phyloP scores from a whole-genome alignment of 768 basidiomycete genomes.

The Serendipita sp. region DNA sequence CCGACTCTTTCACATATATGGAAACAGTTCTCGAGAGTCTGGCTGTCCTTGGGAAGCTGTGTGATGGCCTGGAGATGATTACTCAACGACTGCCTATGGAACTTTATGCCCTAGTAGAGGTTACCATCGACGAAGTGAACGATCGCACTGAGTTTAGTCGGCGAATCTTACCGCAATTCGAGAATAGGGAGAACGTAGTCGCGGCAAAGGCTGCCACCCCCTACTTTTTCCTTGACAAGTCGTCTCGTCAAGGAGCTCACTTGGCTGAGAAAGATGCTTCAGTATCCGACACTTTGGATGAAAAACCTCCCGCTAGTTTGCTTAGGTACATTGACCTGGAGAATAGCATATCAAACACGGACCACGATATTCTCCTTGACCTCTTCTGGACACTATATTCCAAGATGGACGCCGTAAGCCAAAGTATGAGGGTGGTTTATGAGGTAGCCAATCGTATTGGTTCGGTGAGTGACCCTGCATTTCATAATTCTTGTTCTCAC shows the following conservation, averaged over 20 bases:
- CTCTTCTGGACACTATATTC: constrained; percentile 97
- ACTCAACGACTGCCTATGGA: constrained; percentile 72
- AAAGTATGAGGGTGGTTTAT: constrained; percentile 76
- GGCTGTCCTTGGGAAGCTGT: constrained; percentile 77
- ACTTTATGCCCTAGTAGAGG: constrained; percentile 70
- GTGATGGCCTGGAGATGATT: constrained; percentile 66
- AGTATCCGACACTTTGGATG: constrained; percentile 11
- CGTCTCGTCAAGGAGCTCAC: background rate
- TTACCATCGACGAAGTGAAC: constrained; percentile 77
- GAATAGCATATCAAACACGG: constrained; percentile 49
- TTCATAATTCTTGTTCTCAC: background rate
- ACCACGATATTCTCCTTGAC: constrained; percentile 78
- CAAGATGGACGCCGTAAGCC: constrained; percentile 84
- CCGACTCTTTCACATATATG: constrained; percentile 84
- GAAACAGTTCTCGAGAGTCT: constrained; percentile 89
- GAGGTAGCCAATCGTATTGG: constrained; percentile 86
- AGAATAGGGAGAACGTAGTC: background rate
- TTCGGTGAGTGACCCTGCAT: constrained; percentile 43
- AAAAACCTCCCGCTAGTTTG: constrained; percentile 30
- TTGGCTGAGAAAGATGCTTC: background rate
- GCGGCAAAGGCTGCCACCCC: background rate
- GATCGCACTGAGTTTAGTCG: constrained; percentile 75
- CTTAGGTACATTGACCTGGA: constrained; percentile 62
- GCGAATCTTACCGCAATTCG: constrained; percentile 18
- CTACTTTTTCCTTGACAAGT: background rate